Percentiles rank a stretch among this genome's conserved stretches.
Evolutionary conservation across 2,329 filamentous ascomycete genomes (phyloP).

Genomic region (Myriosclerotinia scirpicola): DNA sequence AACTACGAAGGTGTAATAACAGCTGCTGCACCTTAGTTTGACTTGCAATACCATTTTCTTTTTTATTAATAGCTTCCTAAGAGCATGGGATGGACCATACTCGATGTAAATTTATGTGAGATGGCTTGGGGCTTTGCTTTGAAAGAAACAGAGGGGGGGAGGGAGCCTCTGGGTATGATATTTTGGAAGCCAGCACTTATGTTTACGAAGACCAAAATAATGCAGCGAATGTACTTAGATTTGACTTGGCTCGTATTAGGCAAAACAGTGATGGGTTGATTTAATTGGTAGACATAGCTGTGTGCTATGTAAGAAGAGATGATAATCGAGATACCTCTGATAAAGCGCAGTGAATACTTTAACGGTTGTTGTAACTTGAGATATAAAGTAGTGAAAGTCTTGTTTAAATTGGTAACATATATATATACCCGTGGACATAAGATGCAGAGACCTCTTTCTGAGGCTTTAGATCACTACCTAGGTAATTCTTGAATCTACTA

Average conservation of each 20-base stretch:
- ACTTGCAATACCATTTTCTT: neutral
- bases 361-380: neutral
- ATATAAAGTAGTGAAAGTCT: neutral
- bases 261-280: conserved; percentile 23
- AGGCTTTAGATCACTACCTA: neutral
- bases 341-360: neutral
- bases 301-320: conserved; percentile 15
- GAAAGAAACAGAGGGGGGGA: conserved; percentile 5
- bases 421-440: too few relatives aligned
- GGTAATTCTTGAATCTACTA: neutral
- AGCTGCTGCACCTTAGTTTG: conserved; percentile 16
- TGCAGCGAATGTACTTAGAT: conserved; percentile 25
- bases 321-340: conserved; percentile 9
- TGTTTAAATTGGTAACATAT: neutral
- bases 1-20: conserved; percentile 88
- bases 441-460: too few relatives aligned
- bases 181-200: conserved; percentile 18
- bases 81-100: conserved; percentile 20
- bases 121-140: conserved; percentile 11
- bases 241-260: conserved; percentile 19
- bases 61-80: conserved; percentile 14
- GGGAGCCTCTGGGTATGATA: conserved; percentile 9
- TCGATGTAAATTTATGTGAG: conserved; percentile 25
- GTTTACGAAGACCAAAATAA: conserved; percentile 24
- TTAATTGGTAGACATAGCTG: conserved; percentile 20